Evolutionary conservation across 306 rosid species (phyloP), one percentile per base, ranked within the genome.

Genomic region (Trichosanthes cucumerina): DNA sequence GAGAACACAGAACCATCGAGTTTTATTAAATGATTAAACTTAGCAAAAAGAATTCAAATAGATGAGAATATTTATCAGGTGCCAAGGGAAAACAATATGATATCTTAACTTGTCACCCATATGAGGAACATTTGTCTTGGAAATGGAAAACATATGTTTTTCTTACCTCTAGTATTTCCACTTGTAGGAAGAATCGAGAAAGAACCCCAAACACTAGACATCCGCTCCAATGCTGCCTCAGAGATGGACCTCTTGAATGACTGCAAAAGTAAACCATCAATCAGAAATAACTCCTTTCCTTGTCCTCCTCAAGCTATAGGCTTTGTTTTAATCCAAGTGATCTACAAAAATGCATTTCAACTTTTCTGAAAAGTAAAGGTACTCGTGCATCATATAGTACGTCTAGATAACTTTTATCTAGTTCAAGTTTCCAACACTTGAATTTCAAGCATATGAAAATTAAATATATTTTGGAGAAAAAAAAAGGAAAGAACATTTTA

Each of bases 191-290:
- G 87, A 77, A 84, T 76, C 3, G 96, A 87, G 76, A 94, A 83
- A 76, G 97, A 89, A 64, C 92, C 86, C 46, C 92, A 83, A 73
- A 92, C 73, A 74, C 82, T 85, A 36, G 97, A 88, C 88, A 91
- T 78, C 80, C 85, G 85, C 84, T 86, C 91, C 53, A 95, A 12
- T 50, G 98, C 89, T 50, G 23, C 82, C 86, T 91, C 96, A 0
- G 98, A 92, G 82, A 92, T 84, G 23, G 97, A 89, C 84, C 89
- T 90, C 82, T 80, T 89, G 64, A 82, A 76, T 75, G 82, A 80
- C 98, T 95, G 66, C 79, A 82, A 81, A 76, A 76, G 81, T 52
- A 84, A 81, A 44, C 44, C 80, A 88, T 68, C 59, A 58, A 80
- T 84, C 56, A 81, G 43, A 47, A 73, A 80, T 56, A 63, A 59